Evolutionary conservation across 306 rosid species (phyloP).

Genomic region (Cicer pinnatifidum): DNA sequence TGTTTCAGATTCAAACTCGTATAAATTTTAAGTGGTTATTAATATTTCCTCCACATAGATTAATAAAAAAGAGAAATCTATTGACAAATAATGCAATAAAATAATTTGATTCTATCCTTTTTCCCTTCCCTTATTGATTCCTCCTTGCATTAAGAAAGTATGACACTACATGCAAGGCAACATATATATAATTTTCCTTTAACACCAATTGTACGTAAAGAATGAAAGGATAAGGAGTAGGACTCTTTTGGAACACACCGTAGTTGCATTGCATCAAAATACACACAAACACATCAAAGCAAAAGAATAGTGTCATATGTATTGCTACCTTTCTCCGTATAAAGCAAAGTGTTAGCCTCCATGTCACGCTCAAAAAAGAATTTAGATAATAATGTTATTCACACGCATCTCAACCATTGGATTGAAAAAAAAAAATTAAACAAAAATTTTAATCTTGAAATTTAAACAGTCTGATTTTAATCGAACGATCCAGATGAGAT

Average conservation of each 20-base stretch:
- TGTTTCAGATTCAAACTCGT: too few relatives aligned
- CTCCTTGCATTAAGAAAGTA: constrained; percentile 19
- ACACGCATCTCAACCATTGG: too few relatives aligned
- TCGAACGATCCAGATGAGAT: too few relatives aligned
- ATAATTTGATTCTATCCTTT: constrained; percentile 8
- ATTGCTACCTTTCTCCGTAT: constrained; percentile 68
- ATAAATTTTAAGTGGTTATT: too few relatives aligned
- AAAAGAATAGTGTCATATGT: constrained; percentile 56
- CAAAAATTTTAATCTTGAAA: too few relatives aligned
- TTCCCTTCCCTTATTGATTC: constrained; percentile 31
- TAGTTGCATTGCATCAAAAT: constrained; percentile 69
- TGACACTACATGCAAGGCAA: constrained; percentile 45
- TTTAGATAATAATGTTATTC: too few relatives aligned
- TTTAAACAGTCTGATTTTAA: too few relatives aligned
- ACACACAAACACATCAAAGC: constrained; percentile 65
- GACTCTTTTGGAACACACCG: constrained; percentile 54
- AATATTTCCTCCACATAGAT: too few relatives aligned
- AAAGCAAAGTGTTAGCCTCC: constrained; percentile 72
- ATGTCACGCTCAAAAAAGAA: constrained; percentile 63
- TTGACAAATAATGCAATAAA: constrained; percentile 4
- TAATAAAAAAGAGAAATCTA: not conserved
- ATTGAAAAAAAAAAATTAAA: too few relatives aligned
- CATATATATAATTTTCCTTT: constrained; percentile 50
- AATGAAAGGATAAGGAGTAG: constrained; percentile 48
- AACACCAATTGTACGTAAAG: constrained; percentile 62